Evolutionary conservation across 331 rosid species (phyloP), one percentile per base, ranked within the genome.

Genomic region (Malus hybrid): DNA sequence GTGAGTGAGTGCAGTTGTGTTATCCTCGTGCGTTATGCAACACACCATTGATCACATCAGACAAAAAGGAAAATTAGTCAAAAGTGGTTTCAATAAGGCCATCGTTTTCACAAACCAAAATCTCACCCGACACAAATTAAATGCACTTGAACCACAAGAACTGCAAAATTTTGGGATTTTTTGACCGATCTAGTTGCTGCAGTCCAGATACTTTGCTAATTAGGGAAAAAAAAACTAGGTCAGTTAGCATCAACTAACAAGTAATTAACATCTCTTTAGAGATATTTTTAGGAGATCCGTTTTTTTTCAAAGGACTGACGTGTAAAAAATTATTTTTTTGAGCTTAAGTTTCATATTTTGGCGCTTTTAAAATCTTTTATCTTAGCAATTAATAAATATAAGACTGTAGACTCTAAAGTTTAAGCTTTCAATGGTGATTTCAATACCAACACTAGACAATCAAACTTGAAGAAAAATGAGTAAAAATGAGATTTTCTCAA

Each of bases 31-130:
- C 52, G 78, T 55, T 61, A 76, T 48, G 32, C 73, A 22, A 8
- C 62, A 16, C n/a, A 7, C 71, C 61, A 72, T 67, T 76, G 6
- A 67, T 72, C 59, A 76, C 68, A 67, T 68, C 54, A 72, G 79
- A 79, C 81, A 79, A 76, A 73, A 44, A 6, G n/a, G 29, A 50
- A 76, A 31, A 34, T 61, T 70, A 59, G 80, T 80, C 22, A 64
- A 62, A 71, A 32, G 55, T 46, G 20, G 77, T 74, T 70, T 28
- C 0, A 70, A 28, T 29, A 27, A 74, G 56, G 76, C 73, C 77
- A 68, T 73, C 73, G 55, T 78, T 73, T 77, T 62, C 69, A n/a
- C 71, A 13, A 66, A 36, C 44, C 46, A 39, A 39, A 8, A 9
- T 39, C 29, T 22, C 64, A 18, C 66, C 69, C 20, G 28, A 32